phyloP scores from a whole-genome alignment of 495 filamentous ascomycete genomes.

The Penicillium daleae region DNA sequence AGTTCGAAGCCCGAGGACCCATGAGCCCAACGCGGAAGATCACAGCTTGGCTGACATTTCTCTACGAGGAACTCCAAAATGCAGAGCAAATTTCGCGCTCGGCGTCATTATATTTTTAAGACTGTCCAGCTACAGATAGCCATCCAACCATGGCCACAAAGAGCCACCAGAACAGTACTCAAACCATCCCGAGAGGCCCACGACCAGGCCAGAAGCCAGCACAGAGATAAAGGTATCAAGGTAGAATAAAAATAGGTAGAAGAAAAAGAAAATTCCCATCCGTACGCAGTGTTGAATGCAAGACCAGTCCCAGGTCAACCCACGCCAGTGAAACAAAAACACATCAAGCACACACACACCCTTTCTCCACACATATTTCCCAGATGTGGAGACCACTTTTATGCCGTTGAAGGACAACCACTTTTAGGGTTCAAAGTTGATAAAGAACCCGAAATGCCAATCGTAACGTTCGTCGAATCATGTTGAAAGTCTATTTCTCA shows the following conservation, averaged over 20 bases:
- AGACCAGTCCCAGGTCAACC: slow-evolving; percentile 47
- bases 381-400: slow-evolving; percentile 52
- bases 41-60: too few relatives aligned
- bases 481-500: slow-evolving; percentile 62
- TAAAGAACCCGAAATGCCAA: slow-evolving; percentile 50
- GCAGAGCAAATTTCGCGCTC: slow-evolving; percentile 10
- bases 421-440: slow-evolving; percentile 56
- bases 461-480: slow-evolving; percentile 66
- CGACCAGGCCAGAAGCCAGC: neutral
- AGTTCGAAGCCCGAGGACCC: neutral
- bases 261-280: slow-evolving; percentile 36
- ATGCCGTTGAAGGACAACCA: slow-evolving; percentile 70
- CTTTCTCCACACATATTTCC: slow-evolving; percentile 37
- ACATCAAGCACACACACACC: slow-evolving; percentile 41
- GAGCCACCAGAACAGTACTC: neutral
- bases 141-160: neutral
- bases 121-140: slow-evolving; percentile 19
- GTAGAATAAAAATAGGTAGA: neutral
- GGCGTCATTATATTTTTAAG: slow-evolving; percentile 21
- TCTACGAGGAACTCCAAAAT: neutral
- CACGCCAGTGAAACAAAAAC: slow-evolving; percentile 38
- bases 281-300: slow-evolving; percentile 55
- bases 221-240: slow-evolving; percentile 33
- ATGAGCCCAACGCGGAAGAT: too few relatives aligned
- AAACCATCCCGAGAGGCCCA: neutral